Base-by-base conservation (phyloP, 2,329 filamentous ascomycete species). In the Alternaria sp. region DNA sequence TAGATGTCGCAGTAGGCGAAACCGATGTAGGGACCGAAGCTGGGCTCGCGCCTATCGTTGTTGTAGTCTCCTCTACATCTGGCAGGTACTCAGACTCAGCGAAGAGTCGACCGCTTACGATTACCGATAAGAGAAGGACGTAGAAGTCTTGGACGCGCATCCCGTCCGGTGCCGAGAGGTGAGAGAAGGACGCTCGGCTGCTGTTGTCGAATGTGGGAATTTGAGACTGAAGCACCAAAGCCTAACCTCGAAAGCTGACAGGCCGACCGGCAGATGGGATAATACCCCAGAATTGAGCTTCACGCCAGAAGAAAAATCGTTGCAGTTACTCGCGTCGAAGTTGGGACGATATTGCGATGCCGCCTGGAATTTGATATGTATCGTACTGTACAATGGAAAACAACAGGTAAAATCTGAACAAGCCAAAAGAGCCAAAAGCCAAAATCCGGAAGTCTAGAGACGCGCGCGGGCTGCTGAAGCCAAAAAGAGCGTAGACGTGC, bases 31-130 rank as follows among this genome's bases (percentile, higher is more conserved):
- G 47, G 3, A 57, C 46, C 13, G 63, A 60, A 12, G 59, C 47
- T 47, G 67, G 45, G 46, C 46, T 65, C 7, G 66, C 49, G 36
- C 54, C 47, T 26, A 51, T 57, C 44, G 46, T 55, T 9, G 25
- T 49, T 0, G 56, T 56, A 23, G 55, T 49, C 32, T 57, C 30
- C 13, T 44, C 43, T 21, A 25, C 13, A 21, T 56, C 59, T 56
- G 7, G 55, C 17, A 36, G 25, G 26, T 62, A 50, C 6, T 21
- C 47, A 13, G 17, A 44, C 12, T 55, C 56, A 0, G 53, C 15
- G 15, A 53, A 55, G 44, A 57, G 49, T 12, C 53, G 59, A 25
- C 57, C 45, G 19, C 21, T 32, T 4, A 36, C 40, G 49, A 59
- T 8, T 23, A 10, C 50, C 17, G 49, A 28, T 2, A 66, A n/a